Conservation (phyloP, 106 monocot species). For the Phalaenopsis aphrodite region DNA sequence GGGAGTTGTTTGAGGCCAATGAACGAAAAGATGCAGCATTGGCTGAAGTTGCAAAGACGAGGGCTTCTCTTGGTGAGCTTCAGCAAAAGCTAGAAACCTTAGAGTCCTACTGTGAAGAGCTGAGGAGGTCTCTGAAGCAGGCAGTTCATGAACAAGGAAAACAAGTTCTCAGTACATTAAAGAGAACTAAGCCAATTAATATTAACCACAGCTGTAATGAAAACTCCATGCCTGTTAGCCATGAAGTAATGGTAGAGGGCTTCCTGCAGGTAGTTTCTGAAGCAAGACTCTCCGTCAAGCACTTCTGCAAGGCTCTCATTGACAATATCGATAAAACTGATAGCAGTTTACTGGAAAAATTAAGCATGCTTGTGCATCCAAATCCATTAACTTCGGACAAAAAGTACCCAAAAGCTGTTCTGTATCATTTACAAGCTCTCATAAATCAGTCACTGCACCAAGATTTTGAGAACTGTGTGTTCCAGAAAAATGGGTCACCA, state of each 20-base stretch:
- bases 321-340: conserved; percentile 42
- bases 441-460: conserved; percentile 65
- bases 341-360: conserved; percentile 33
- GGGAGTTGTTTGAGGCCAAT: conserved; percentile 67
- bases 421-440: conserved; percentile 73
- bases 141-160: conserved; percentile 39
- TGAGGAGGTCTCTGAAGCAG: conserved; percentile 70
- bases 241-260: conserved; percentile 92
- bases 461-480: conserved; percentile 90
- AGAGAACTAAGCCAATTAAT: conserved; percentile 38
- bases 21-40: conserved; percentile 61
- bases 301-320: conserved; percentile 70
- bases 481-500: conserved; percentile 55
- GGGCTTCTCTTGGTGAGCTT: conserved; percentile 55
- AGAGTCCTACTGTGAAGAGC: conserved; percentile 67
- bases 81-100: conserved; percentile 53
- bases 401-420: conserved; percentile 30
- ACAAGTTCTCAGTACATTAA: conserved; percentile 21
- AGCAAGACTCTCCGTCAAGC: conserved; percentile 76
- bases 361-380: conserved; percentile 44
- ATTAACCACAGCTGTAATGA: conserved; percentile 17
- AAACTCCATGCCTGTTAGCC: conserved; percentile 62
- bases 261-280: conserved; percentile 91
- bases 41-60: conserved; percentile 68
- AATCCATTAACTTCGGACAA: conserved; percentile 25